These are phyloP conservation scores for Sporisorium iseilematis-ciliati DNA, from an alignment of 1,284 basidiomycete species.

Conservation along the genomic window DNA sequence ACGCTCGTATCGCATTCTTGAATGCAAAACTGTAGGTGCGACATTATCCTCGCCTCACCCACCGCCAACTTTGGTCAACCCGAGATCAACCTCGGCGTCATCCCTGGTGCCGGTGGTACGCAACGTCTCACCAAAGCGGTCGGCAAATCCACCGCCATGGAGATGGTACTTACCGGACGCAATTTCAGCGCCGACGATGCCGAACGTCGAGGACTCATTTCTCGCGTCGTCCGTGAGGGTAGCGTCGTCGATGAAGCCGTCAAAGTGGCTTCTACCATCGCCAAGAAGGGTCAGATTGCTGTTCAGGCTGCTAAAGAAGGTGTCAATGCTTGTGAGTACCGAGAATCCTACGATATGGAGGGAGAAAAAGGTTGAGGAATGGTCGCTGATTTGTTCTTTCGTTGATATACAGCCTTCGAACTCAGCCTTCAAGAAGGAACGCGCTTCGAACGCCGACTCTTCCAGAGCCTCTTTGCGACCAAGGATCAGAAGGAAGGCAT, in stretches of 20 bases:
- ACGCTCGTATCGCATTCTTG: too few species aligned
- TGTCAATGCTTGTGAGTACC: slow-evolving; percentile 83
- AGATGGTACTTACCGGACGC: slow-evolving; percentile 86
- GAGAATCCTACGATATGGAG: neutral
- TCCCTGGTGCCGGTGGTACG: slow-evolving; percentile 87
- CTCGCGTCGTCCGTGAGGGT: slow-evolving; percentile 77
- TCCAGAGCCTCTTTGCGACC: slow-evolving; percentile 93
- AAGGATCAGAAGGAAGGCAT: slow-evolving; percentile 98
- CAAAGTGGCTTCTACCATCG: slow-evolving; percentile 83
- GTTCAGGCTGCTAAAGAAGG: slow-evolving; percentile 94
- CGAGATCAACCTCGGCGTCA: slow-evolving; percentile 96
- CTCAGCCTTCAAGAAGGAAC: slow-evolving; percentile 85
- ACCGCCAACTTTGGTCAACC: slow-evolving; percentile 95
- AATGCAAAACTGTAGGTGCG: too few species aligned
- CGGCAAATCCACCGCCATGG: slow-evolving; percentile 96
- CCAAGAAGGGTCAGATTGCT: slow-evolving; percentile 85
- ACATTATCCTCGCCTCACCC: slow-evolving; percentile 94
- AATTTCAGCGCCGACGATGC: slow-evolving; percentile 84
- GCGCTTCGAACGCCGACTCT: slow-evolving; percentile 87
- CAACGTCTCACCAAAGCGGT: slow-evolving; percentile 86
- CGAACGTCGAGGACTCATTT: slow-evolving; percentile 85
- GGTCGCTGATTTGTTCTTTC: neutral
- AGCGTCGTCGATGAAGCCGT: slow-evolving; percentile 90
- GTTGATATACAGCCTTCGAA: slow-evolving; percentile 75
- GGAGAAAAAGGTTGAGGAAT: neutral